Evolutionary conservation across 192 early-diverging fungal species (phyloP), one percentile per base, ranked within the genome.

Genomic region (Coemansia sp.): DNA sequence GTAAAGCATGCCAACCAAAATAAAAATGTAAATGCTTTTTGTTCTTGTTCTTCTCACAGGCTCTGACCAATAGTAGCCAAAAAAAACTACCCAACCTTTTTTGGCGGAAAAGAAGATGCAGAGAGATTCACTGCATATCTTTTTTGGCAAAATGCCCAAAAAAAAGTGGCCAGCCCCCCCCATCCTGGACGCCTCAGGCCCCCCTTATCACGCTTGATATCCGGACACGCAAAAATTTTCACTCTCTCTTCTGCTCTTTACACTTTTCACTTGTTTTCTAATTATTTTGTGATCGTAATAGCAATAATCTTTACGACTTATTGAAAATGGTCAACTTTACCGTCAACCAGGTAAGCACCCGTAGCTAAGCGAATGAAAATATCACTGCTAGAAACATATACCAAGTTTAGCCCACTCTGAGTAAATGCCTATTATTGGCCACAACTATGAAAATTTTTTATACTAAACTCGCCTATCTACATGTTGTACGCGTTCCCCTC

Each of bases 241-340:
- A 6, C 16, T 16, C 15, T 44, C 41, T 44, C 41, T 44, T 44
- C 41, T 44, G 15, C 15, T 44, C 41, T 15, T 16, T 44, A 44
- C 41, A 44, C n/a, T 44, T 44, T 44, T 44, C 15, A 44, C 15
- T 44, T 44, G 41, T 16, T 44, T 16, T 44, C 13, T 16, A 44
- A 44, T 16, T 6, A 16, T 44, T 16, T 44, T 16, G 41, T 16
- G 41, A 44, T 44, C 16, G 16, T 16, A 44, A 13, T 44, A 44
- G 41, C 41, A 44, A 16, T 44, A 5, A 44, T 44, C 16, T 16
- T 44, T 44, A 44, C 41, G 15, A 44, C 41, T 35, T 8, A 35
- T 41, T 61, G 71, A 81, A 62, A 59, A 81, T 81, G 79, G 79
- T 81, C 68, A 81, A 81, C 74, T 81, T 81, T 68, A 81, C 79